Percentiles rank a stretch among this genome's conserved stretches.
These are phyloP conservation scores for Phytophthora lateralis DNA, from an alignment of 352 stramenopile genomes.

Conservation along the genomic window DNA sequence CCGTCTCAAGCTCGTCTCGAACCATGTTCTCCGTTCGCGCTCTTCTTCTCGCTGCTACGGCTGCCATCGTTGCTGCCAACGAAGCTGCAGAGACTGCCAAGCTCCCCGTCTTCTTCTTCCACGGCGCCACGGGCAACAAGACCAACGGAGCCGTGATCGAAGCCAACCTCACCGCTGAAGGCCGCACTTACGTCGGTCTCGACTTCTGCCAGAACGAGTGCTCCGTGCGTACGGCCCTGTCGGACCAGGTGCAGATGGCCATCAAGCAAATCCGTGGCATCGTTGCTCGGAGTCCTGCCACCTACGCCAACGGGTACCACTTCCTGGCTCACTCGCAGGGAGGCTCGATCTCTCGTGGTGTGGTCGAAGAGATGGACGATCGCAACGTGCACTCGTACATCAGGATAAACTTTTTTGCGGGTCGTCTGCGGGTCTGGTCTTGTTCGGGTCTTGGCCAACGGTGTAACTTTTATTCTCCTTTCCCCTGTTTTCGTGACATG, in stretches of 20 bases:
- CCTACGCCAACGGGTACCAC: constrained; percentile 54
- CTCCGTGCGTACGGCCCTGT: constrained; percentile 37
- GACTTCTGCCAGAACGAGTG: constrained; percentile 50
- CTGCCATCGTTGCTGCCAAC: constrained; percentile 18
- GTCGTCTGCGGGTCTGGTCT: too few relatives aligned
- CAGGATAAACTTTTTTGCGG: too few relatives aligned
- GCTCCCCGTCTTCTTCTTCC: constrained; percentile 64
- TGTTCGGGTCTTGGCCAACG: too few relatives aligned
- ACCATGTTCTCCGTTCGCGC: constrained; percentile 27
- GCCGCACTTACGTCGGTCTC: constrained; percentile 44
- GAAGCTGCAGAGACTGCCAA: constrained; percentile 25
- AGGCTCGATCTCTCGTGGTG: constrained; percentile 45
- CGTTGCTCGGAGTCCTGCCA: constrained; percentile 27
- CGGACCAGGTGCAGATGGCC: constrained; percentile 47
- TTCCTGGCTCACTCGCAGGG: constrained; percentile 61
- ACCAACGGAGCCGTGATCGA: constrained; percentile 38
- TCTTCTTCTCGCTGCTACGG: constrained; percentile 19
- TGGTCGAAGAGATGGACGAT: constrained; percentile 66
- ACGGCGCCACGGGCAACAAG: constrained; percentile 46
- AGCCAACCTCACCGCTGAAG: constrained; percentile 43
- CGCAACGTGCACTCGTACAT: constrained; percentile 60
- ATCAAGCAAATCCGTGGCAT: constrained; percentile 49
- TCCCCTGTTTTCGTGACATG: too few relatives aligned
- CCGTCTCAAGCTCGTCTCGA: constrained; percentile 8
- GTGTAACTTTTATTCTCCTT: too few relatives aligned